A percentile compares a stretch with the other conserved stretches of the same genome.
phyloP scores from a whole-genome alignment of 352 stramenopile species.

The Phytophthora ramorum region DNA sequence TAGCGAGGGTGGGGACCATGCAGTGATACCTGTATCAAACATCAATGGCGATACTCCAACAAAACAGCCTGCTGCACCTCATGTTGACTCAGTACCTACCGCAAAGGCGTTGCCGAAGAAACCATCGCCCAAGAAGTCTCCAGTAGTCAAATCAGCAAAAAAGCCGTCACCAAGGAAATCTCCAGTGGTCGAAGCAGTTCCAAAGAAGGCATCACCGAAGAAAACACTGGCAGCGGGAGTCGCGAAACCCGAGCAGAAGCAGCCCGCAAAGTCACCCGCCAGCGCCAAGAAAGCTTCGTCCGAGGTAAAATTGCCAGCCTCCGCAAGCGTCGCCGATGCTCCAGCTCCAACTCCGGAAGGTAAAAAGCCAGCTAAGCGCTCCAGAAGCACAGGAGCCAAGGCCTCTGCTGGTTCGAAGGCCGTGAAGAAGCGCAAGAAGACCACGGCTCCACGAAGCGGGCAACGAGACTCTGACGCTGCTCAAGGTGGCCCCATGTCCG shows the following conservation, averaged over 20 bases:
- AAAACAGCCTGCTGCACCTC: neutral
- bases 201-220: neutral
- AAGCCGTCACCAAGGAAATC: neutral
- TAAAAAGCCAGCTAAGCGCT: conserved; percentile 19
- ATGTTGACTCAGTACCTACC: neutral
- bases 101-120: neutral
- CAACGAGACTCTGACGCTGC: conserved; percentile 9
- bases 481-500: conserved; percentile 32
- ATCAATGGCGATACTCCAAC: conserved; percentile 1
- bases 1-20: conserved; percentile 13
- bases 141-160: neutral
- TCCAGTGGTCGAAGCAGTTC: neutral
- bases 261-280: neutral
- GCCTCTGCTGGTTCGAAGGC: neutral
- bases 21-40: conserved; percentile 5
- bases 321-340: conserved; percentile 9
- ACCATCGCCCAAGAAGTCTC: neutral
- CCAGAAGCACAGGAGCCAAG: conserved; percentile 22
- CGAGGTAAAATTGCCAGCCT: conserved; percentile 4
- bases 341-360: conserved; percentile 6
- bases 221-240: neutral
- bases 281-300: neutral
- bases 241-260: conserved; percentile 1
- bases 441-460: conserved; percentile 12
- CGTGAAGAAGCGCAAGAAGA: conserved; percentile 32